Base-by-base conservation (phyloP, 176 grass and related monocot genomes). In the Phoenix roebelenii region DNA sequence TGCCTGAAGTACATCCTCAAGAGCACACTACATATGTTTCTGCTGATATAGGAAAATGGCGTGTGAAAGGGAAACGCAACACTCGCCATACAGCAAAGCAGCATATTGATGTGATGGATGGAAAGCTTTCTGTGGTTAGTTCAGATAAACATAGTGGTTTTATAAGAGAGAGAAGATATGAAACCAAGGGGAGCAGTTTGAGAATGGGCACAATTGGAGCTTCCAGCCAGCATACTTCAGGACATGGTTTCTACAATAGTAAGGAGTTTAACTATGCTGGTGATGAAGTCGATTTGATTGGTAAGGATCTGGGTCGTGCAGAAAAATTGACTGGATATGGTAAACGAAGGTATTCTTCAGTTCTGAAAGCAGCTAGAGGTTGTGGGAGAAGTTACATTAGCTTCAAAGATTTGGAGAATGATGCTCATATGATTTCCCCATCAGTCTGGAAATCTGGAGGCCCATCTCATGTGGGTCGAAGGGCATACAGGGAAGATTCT, bases 51-150 rank as follows among this genome's bases (percentile, higher is more conserved):
- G 87, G 81, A 64, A 85, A 75, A 54, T 98, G 93, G 93, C 82
- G 78, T 74, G 82, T 88, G 54, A 98, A 98, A 83, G 93, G 93
- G 59, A 98, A 98, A 84, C 93, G 93, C 70, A 98, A 88, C 71
- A 91, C 16, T 63, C 78, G 87, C 63, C 88, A 76, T 69, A 74
- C 66, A 54, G 57, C 30, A 3, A 97, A 85, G 74, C 79, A 67
- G 58, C 67, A 64, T 9, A 55, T 74, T 52, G 68, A 95, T 39
- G 48, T 58, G 55, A 29, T 44, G 51, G 72, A 75, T 64, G 79
- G 67, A 68, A 89, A 72, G 59, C 25, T 63, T 15, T 85, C 20
- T 55, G 1, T 9, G 5, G 7, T 9, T 9, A 35, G 32, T 35
- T 60, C 76, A 72, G 78, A 81, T 53, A 95, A 77, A 70, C 67